Evolutionary conservation across 805 yeast genomes (phyloP).

Genomic region (Zygosaccharomyces kombuchaensis): DNA sequence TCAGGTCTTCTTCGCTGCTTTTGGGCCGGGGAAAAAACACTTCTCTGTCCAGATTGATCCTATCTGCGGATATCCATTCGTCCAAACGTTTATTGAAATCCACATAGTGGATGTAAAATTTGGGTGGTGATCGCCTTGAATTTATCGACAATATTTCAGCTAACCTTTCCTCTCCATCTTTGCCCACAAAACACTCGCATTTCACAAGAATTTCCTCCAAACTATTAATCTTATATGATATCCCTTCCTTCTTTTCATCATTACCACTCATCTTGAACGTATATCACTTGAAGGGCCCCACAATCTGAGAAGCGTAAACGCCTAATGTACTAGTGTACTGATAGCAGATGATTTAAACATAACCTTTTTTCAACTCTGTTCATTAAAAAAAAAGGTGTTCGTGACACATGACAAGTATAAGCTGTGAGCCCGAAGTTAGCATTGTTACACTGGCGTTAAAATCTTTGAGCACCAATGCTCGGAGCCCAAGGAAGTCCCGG

Average conservation of each 20-base stretch:
- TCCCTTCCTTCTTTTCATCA: conserved; percentile 26
- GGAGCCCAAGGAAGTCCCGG: conserved; percentile 36
- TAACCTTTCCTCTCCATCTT: conserved; percentile 71
- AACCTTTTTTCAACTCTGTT: background rate
- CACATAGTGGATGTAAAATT: conserved; percentile 88
- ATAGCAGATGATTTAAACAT: background rate
- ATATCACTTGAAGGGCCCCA: too few relatives aligned
- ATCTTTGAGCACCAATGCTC: conserved; percentile 26
- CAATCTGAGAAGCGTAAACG: too few relatives aligned
- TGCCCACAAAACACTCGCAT: conserved; percentile 74
- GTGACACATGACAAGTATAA: background rate
- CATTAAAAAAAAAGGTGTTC: background rate
- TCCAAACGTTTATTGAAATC: conserved; percentile 95
- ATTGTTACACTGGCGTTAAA: conserved; percentile 15
- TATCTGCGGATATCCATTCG: conserved; percentile 79
- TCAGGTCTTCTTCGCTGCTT: conserved; percentile 42
- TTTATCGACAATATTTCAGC: conserved; percentile 85
- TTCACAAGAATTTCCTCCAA: conserved; percentile 62
- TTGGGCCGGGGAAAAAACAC: conserved; percentile 67
- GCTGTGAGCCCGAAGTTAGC: too few relatives aligned
- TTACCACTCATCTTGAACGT: conserved; percentile 17
- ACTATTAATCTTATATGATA: conserved; percentile 28
- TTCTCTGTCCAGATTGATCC: conserved; percentile 68
- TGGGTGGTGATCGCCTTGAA: conserved; percentile 67
- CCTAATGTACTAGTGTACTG: too few relatives aligned